phyloP scores from a whole-genome alignment of 352 stramenopile species.

The Phytophthora cryptogea region DNA sequence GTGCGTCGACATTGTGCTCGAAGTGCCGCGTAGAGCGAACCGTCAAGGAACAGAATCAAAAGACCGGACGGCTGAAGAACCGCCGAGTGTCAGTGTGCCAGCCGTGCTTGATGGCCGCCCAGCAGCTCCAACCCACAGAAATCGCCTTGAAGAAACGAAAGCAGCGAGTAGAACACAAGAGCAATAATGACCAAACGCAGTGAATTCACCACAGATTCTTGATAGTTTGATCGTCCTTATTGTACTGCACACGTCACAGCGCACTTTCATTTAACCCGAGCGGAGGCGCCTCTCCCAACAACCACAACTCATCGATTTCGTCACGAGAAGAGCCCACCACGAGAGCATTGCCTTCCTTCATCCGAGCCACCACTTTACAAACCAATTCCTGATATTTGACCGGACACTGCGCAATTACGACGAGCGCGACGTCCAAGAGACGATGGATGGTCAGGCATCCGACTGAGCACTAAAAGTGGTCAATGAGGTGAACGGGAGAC shows the following conservation, averaged over 20 bases:
- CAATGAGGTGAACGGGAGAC: conserved; percentile 11
- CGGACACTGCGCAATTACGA: conserved; percentile 32
- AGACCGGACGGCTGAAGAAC: conserved; percentile 14
- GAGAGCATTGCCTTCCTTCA: no score
- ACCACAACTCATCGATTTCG: background rate
- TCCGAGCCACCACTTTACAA: no score
- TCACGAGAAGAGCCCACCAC: no score
- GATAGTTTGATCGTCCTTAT: no score
- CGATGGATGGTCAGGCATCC: background rate
- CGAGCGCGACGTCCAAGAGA: conserved; percentile 13
- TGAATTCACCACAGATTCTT: background rate
- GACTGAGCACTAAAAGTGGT: conserved; percentile 15
- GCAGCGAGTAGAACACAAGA: conserved; percentile 1
- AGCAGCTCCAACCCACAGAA: conserved; percentile 16
- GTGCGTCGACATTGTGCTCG: conserved; percentile 12
- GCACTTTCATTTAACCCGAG: no score
- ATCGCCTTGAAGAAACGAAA: conserved; percentile 21
- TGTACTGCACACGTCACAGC: no score
- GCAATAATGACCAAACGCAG: background rate
- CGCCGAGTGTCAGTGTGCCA: conserved; percentile 19
- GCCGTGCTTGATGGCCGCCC: conserved; percentile 25
- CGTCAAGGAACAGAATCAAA: conserved; percentile 14
- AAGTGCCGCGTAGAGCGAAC: conserved; percentile 21
- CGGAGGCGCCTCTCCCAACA: background rate
- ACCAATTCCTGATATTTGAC: conserved; percentile 16